Percentiles rank a stretch among this genome's conserved stretches.
Evolutionary conservation across 2,329 filamentous ascomycete species (phyloP).

Genomic region (Colletotrichum australisinense): DNA sequence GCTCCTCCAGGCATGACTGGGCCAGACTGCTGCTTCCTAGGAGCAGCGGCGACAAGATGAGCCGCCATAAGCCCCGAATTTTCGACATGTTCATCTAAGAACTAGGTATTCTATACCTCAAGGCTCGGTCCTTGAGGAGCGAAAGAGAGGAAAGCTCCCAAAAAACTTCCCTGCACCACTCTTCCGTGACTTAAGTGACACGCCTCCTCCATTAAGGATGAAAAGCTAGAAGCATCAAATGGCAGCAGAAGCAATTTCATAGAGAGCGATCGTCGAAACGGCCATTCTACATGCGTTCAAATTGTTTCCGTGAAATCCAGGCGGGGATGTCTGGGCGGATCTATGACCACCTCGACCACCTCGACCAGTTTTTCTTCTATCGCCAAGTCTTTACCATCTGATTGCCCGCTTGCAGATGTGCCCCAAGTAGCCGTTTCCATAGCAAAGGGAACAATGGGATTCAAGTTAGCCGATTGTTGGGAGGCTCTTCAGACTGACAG

Average conservation of each 20-base stretch:
- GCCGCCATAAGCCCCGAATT: constrained; percentile 9
- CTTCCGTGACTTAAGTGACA: background rate
- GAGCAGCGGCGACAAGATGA: constrained; percentile 12
- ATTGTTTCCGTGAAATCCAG: background rate
- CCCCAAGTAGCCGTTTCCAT: background rate
- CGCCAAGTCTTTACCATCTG: background rate
- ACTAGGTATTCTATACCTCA: background rate
- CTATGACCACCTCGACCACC: background rate
- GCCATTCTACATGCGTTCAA: background rate
- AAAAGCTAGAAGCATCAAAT: background rate
- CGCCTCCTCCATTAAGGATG: background rate
- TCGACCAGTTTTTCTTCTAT: background rate
- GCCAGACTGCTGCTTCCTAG: constrained; percentile 3
- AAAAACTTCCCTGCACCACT: background rate
- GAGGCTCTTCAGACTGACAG: background rate
- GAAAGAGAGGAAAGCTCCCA: background rate
- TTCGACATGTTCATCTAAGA: background rate
- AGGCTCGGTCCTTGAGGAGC: background rate
- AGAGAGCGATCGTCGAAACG: background rate
- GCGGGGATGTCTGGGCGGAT: no score
- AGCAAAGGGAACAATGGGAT: background rate
- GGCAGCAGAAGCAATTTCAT: no score
- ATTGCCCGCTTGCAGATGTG: constrained; percentile 11
- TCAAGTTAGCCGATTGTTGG: background rate
- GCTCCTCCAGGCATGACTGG: constrained; percentile 28